phyloP scores from a whole-genome alignment of 2,329 filamentous ascomycete genomes.

The Camillea tinctor region DNA sequence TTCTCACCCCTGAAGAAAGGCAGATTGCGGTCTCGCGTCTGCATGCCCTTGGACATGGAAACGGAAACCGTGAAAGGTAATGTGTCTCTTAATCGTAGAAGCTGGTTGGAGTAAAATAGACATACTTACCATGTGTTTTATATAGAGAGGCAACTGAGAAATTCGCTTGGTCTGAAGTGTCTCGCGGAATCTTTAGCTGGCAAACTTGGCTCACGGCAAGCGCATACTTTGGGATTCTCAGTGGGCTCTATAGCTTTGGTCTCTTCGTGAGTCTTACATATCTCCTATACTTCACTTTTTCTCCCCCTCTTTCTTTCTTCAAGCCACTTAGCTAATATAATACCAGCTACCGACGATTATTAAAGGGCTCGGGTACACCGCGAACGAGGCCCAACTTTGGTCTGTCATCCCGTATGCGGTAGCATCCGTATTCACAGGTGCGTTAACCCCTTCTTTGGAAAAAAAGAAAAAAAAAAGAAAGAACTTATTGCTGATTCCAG shows the following conservation, averaged over 20 bases:
- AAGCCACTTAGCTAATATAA: not conserved
- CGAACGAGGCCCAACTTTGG: slow-evolving; percentile 61
- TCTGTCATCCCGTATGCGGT: slow-evolving; percentile 64
- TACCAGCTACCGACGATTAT: slow-evolving; percentile 62
- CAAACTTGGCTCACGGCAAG: slow-evolving; percentile 63
- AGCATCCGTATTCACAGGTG: slow-evolving; percentile 54
- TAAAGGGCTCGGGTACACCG: slow-evolving; percentile 51
- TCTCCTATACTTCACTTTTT: too few species aligned
- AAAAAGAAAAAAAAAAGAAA: too few species aligned
- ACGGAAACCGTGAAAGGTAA: slow-evolving; percentile 36
- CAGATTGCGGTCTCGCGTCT: slow-evolving; percentile 47
- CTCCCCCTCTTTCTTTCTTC: too few species aligned
- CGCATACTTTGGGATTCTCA: slow-evolving; percentile 59
- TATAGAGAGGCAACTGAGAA: slow-evolving; percentile 40
- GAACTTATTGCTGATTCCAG: slow-evolving; percentile 4
- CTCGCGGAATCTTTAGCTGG: slow-evolving; percentile 57
- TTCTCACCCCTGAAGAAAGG: slow-evolving; percentile 53
- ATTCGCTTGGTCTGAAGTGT: slow-evolving; percentile 62
- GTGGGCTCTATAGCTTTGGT: slow-evolving; percentile 61
- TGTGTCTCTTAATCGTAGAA: not conserved
- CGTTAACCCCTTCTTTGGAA: slow-evolving; percentile 9
- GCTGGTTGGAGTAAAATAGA: slow-evolving; percentile 11
- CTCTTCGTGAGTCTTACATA: slow-evolving; percentile 51
- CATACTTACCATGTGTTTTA: slow-evolving; percentile 12
- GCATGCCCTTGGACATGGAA: slow-evolving; percentile 28